Evolutionary conservation across 202 grass and related monocot genomes (phyloP).

Genomic region (Dendrocalamus latiflorus): DNA sequence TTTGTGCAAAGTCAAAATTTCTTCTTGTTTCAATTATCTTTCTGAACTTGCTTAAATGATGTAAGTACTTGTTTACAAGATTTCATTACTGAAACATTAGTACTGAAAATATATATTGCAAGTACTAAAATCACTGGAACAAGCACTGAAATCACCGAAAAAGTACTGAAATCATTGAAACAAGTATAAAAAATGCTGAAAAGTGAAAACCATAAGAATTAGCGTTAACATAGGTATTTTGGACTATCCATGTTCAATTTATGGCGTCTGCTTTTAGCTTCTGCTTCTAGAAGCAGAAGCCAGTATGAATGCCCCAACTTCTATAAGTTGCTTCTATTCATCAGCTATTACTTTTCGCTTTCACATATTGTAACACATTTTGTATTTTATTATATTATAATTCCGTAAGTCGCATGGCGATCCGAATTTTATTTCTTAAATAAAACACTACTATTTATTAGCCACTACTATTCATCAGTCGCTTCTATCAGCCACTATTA

Average conservation of each 20-base stretch:
- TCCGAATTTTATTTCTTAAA: no score
- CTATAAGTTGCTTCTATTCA: no score
- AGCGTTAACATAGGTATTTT: background rate
- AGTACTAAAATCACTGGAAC: background rate
- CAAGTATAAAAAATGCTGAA: background rate
- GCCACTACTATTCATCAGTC: no score
- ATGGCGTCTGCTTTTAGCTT: background rate
- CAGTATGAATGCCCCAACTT: no score
- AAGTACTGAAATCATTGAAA: background rate
- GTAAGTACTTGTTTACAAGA: background rate
- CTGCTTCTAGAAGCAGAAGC: no score
- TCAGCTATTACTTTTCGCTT: no score
- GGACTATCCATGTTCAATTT: background rate
- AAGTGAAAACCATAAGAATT: background rate
- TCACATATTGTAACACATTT: no score
- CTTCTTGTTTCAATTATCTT: background rate
- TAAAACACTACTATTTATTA: no score
- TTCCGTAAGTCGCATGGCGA: no score
- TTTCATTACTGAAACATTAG: background rate
- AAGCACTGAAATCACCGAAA: background rate
- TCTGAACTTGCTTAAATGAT: background rate
- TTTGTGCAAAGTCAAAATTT: background rate
- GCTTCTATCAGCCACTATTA: no score
- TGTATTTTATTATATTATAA: no score
- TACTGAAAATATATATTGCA: background rate